Evolutionary conservation across 1,284 basidiomycete species (phyloP).

Genomic region (Trichosporon sp.): DNA sequence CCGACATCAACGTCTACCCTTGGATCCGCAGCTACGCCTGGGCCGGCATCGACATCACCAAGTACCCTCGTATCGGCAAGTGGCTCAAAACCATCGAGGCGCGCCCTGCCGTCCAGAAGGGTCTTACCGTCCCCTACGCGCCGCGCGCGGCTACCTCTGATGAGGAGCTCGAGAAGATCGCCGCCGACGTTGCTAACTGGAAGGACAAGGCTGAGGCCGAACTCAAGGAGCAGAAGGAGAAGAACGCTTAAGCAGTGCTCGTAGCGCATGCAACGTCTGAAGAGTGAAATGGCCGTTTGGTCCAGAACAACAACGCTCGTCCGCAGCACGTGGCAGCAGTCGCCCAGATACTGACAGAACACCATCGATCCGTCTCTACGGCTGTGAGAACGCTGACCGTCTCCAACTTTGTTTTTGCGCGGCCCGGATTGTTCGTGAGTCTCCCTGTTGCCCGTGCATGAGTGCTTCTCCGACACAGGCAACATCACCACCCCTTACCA

Average conservation of each 20-base stretch:
- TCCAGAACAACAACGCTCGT: neutral
- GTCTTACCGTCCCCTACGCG: slow-evolving; percentile 40
- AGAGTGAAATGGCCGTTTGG: neutral
- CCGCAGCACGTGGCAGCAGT: neutral
- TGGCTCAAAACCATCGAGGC: slow-evolving; percentile 54
- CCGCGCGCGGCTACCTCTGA: slow-evolving; percentile 17
- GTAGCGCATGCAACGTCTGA: neutral
- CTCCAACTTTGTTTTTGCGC: too few relatives aligned
- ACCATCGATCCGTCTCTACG: neutral
- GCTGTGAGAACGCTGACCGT: neutral
- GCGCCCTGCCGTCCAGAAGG: slow-evolving; percentile 51
- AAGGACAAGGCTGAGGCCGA: slow-evolving; percentile 30
- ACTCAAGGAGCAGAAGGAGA: slow-evolving; percentile 19
- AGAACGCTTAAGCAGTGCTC: slow-evolving; percentile 7
- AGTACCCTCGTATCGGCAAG: slow-evolving; percentile 59
- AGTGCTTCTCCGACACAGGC: too few relatives aligned
- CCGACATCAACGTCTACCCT: slow-evolving; percentile 45
- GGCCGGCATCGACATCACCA: slow-evolving; percentile 56
- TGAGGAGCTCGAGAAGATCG: slow-evolving; percentile 25
- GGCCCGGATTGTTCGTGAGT: too few relatives aligned
- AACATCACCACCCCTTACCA: too few relatives aligned
- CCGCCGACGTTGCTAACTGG: slow-evolving; percentile 24
- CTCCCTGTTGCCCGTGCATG: too few relatives aligned
- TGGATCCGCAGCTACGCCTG: slow-evolving; percentile 56
- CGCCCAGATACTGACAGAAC: neutral